A percentile compares a stretch with the other conserved stretches of the same genome.
Conservation (phyloP, 2,329 filamentous ascomycete genomes). For the Fusarium floridanum region DNA sequence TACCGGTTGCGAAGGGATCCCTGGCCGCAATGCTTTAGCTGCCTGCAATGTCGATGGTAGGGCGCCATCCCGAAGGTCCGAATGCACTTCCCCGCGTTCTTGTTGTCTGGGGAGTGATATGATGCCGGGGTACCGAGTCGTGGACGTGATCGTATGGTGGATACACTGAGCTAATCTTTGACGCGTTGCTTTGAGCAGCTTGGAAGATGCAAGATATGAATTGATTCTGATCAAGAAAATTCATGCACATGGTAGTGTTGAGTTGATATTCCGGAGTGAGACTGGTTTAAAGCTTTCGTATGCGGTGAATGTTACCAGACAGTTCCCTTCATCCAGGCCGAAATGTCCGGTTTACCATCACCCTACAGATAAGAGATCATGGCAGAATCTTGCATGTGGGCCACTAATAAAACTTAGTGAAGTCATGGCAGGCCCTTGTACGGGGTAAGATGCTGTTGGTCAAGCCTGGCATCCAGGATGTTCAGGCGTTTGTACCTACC, state of each 20-base stretch:
- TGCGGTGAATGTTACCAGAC: no score
- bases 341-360: background rate
- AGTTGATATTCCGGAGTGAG: no score
- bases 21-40: background rate
- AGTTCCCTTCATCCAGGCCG: no score
- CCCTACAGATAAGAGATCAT: background rate
- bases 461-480: background rate
- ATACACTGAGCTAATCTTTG: background rate
- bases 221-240: no score
- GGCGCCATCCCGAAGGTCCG: background rate
- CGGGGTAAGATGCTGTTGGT: background rate
- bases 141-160: background rate
- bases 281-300: no score
- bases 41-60: background rate
- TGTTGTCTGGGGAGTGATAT: background rate
- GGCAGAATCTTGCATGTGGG: background rate
- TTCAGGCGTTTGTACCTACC: no score
- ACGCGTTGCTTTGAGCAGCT: no score
- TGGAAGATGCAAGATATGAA: no score
- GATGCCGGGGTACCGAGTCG: background rate
- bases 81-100: constrained; percentile 1
- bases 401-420: background rate
- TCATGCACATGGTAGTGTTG: no score
- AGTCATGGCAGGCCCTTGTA: no score
- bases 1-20: background rate